Base-by-base conservation (phyloP, 2,329 filamentous ascomycete species). In the Cytospora piceae region DNA sequence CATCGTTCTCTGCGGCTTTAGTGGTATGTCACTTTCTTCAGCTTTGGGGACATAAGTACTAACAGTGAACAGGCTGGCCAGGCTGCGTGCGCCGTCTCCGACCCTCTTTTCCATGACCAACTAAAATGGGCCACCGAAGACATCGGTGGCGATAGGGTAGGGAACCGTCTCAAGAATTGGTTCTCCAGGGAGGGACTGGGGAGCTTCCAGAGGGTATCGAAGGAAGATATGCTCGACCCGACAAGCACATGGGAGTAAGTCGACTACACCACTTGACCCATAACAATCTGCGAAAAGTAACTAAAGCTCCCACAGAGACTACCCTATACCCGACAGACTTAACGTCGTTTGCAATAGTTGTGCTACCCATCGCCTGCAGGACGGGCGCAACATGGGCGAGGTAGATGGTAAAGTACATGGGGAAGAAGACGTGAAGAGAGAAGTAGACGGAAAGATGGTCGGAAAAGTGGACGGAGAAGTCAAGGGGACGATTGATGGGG, bases 331-430 rank as follows among this genome's bases (percentile, higher is more conserved):
- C 0, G 53, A 63, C 7, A 57, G 22, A 24, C 4, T 63, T 2
- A 63, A 63, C 6, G 60, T 63, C 0, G 53, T 57, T n/a, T 63
- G 60, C 11, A 63, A 63, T 4, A 57, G 52, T 14, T 63, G 60
- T 57, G 60, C 60, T n/a, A 34, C 12, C 9, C n/a, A 22, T 12
- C 24, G 4, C 22, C n/a, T 49, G 4, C 17, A 20, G 39, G 39
- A 42, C 20, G 39, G 39, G 39, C 39, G 5, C 39, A 42, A 42
- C 17, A 42, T 42, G 39, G 39, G 20, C 20, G 17, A n/a, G 5
- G n/a, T 37, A 1, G 34, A 37, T 12, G 34, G 14, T 4, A 14
- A 37, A 14, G 34, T 37, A 4, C 12, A 37, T 11, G n/a, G 42
- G 12, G 17, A 46, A n/a, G 42, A 46, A n/a, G n/a, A 49, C n/a